These are phyloP conservation scores for Fonsecaea pedrosoi DNA, from an alignment of 2,329 filamentous ascomycete genomes.

Conservation along the genomic window DNA sequence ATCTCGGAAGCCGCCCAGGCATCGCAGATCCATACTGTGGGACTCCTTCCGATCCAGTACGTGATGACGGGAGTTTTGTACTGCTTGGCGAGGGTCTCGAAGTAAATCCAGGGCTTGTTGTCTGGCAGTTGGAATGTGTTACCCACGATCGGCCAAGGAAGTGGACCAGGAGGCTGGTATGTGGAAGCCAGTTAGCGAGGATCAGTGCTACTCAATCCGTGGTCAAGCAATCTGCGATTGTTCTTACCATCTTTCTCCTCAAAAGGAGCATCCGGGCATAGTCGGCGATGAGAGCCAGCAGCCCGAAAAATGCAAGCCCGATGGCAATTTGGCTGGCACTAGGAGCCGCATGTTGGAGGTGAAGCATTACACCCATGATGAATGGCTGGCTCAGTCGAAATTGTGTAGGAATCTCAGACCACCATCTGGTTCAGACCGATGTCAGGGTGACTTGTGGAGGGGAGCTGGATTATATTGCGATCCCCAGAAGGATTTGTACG, in stretches of 20 bases:
- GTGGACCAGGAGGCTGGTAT: slow-evolving; percentile 60
- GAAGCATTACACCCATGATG: slow-evolving; percentile 34
- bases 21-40: slow-evolving; percentile 43
- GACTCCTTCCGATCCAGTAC: slow-evolving; percentile 60
- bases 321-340: slow-evolving; percentile 31
- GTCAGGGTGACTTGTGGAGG: neutral
- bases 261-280: slow-evolving; percentile 42
- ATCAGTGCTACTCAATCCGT: neutral
- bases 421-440: neutral
- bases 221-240: neutral
- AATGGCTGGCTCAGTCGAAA: neutral
- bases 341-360: slow-evolving; percentile 32
- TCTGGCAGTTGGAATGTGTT: slow-evolving; percentile 63
- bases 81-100: slow-evolving; percentile 60
- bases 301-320: slow-evolving; percentile 26
- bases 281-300: slow-evolving; percentile 35
- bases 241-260: slow-evolving; percentile 41
- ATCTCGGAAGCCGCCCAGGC: slow-evolving; percentile 44
- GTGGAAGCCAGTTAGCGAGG: neutral
- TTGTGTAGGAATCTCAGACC: slow-evolving; percentile 1
- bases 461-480: neutral
- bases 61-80: slow-evolving; percentile 61
- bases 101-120: slow-evolving; percentile 65
- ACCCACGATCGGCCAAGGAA: slow-evolving; percentile 62
- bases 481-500: neutral